A percentile compares a stretch with the other conserved stretches of the same genome.
Evolutionary conservation across 23 red algal genomes (phyloP).

Genomic region (Chondrus crispus): DNA sequence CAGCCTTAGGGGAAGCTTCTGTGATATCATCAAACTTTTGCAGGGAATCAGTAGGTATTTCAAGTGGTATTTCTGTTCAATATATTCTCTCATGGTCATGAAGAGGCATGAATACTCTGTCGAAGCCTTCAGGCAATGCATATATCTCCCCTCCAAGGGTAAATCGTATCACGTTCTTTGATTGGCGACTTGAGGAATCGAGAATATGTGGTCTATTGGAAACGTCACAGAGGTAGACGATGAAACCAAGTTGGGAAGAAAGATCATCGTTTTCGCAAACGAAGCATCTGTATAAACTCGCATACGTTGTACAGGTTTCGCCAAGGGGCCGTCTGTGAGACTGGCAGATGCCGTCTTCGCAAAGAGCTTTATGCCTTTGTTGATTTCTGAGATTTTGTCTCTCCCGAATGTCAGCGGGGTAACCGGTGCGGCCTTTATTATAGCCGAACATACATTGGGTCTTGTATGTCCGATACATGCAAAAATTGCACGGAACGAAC

Average conservation of each 20-base stretch:
- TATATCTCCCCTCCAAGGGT: too few species aligned
- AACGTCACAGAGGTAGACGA: neutral
- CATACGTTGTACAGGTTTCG: neutral
- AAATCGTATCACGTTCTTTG: neutral
- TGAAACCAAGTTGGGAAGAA: conserved; percentile 1
- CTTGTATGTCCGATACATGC: neutral
- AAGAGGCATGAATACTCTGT: too few species aligned
- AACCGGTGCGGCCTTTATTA: neutral
- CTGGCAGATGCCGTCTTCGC: neutral
- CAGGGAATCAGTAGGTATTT: too few species aligned
- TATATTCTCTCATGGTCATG: too few species aligned
- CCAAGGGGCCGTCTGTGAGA: neutral
- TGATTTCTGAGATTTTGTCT: neutral
- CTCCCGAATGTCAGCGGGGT: neutral
- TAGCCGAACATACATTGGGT: neutral
- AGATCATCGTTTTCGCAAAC: conserved; percentile 22
- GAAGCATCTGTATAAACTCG: conserved; percentile 9
- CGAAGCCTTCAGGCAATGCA: too few species aligned
- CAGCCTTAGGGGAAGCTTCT: too few species aligned
- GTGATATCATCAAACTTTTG: too few species aligned
- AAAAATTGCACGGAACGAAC: neutral
- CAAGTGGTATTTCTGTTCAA: too few species aligned
- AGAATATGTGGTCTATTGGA: neutral
- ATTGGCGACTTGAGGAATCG: neutral
- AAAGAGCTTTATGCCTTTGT: neutral